Base-by-base conservation (phyloP, 2,329 filamentous ascomycete genomes). In the Dactylonectria estremocensis region DNA sequence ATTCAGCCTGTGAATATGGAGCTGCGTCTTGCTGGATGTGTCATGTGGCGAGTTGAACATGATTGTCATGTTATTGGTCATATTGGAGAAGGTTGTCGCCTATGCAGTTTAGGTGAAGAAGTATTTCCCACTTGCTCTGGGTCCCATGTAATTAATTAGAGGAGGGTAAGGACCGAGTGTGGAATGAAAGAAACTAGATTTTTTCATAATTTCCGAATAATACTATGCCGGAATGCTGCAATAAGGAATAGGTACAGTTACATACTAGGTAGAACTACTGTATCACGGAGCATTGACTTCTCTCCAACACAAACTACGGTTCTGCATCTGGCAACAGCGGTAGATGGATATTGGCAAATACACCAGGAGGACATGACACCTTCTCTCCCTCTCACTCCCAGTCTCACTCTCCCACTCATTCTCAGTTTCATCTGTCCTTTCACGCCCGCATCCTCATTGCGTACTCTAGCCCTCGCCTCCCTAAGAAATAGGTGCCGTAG, bases 401-500 rank as follows among this genome's bases (percentile, higher is more conserved):
- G 6, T 14, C 37, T 43, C 48, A 28, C 24, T 28, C 24, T 28
- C n/a, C n/a, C n/a, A n/a, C n/a, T n/a, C 24, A 28, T 5, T 28
- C 4, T 28, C 24, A 28, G 4, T 28, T 28, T 7, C 24, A 28
- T 7, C 4, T 28, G 24, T 28, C 24, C 33, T 24, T 11, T 60
- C 10, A 66, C 28, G 43, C 52, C 18, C 63, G 35, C 45, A 66
- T 50, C 28, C 52, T 66, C 45, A 66, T 5, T 4, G 53, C 58
- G 49, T 56, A 55, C 22, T 66, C 63, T 3, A 66, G 10, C 20
- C 63, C 63, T 31, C 57, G 43, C n/a, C 58, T 61, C 7, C 63
- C 63, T 6, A 66, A 20, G 24, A 61, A 48, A 55, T 66, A 66
- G 28, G 63, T 49, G 18, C 50, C 43, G 33, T 66, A 66, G 9